Evolutionary conservation across 441 rosid genomes (phyloP).

Genomic region (Syzygium syzygioides): DNA sequence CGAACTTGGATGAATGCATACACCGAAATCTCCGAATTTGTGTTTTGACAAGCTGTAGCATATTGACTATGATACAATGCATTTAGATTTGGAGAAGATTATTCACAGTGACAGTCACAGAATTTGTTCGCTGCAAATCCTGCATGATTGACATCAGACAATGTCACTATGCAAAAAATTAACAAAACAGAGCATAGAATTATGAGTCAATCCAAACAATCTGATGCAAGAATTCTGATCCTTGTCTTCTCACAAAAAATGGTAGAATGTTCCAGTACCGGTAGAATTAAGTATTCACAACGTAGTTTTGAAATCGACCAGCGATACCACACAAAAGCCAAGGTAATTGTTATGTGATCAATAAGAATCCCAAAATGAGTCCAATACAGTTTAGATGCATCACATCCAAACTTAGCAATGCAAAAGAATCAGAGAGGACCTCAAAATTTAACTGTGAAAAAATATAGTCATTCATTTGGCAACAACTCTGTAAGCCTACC

Average conservation of each 20-base stretch:
- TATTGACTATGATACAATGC: not conserved
- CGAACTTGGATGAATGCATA: not conserved
- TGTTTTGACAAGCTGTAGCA: not conserved
- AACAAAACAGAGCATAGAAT: not conserved
- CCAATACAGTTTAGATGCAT: not conserved
- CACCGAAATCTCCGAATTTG: not conserved
- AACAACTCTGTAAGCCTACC: not conserved
- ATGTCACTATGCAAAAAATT: not conserved
- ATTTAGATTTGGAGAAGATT: slow-evolving; percentile 91
- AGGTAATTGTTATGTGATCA: not conserved
- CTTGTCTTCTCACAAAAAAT: not conserved
- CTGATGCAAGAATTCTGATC: not conserved
- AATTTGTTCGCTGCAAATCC: slow-evolving; percentile 91
- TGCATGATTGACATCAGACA: slow-evolving; percentile 11
- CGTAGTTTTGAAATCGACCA: not conserved
- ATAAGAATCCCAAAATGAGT: not conserved
- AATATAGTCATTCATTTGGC: not conserved
- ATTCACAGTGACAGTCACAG: slow-evolving; percentile 86
- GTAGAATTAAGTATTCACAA: not conserved
- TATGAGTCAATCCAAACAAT: not conserved
- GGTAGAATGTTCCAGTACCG: not conserved
- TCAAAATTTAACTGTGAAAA: not conserved
- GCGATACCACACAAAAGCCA: not conserved
- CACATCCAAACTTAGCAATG: not conserved
- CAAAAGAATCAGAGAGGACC: not conserved